Percentiles rank a stretch among this genome's conserved stretches.
Conservation (phyloP, 805 yeast genomes). For the Starmerella tilneyi region DNA sequence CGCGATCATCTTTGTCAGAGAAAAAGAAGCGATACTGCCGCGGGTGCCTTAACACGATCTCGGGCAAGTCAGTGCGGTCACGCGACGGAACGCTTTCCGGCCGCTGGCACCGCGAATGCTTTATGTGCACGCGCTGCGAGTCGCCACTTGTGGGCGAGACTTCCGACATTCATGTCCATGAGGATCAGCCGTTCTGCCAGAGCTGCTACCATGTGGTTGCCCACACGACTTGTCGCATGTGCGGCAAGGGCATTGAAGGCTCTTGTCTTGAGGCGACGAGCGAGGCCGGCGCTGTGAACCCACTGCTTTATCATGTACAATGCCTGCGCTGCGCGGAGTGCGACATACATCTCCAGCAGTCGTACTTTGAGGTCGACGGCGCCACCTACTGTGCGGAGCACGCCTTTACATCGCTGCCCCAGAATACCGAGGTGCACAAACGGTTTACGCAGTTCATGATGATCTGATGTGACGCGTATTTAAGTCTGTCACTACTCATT, state of each 20-base stretch:
- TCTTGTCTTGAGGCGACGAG: conserved; percentile 58
- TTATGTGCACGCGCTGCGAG: conserved; percentile 59
- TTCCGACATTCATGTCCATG: conserved; percentile 48
- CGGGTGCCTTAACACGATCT: conserved; percentile 48
- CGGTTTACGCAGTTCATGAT: conserved; percentile 29
- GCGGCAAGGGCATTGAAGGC: conserved; percentile 77
- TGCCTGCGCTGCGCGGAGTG: conserved; percentile 68
- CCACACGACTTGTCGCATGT: conserved; percentile 60
- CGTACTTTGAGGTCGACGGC: conserved; percentile 31
- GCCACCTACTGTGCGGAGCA: conserved; percentile 32
- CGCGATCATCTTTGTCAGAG: background rate
- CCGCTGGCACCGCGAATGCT: conserved; percentile 88
- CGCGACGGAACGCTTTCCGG: conserved; percentile 57
- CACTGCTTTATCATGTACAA: conserved; percentile 60
- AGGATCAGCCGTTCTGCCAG: conserved; percentile 75
- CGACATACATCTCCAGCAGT: conserved; percentile 26
- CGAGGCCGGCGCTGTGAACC: conserved; percentile 35
- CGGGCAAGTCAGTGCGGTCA: conserved; percentile 65
- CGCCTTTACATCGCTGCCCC: conserved; percentile 26
- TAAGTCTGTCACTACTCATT: no score
- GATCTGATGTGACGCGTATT: conserved; percentile 19
- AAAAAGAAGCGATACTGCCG: conserved; percentile 43
- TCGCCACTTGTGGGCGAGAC: conserved; percentile 23
- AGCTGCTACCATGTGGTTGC: conserved; percentile 65
- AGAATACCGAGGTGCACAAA: conserved; percentile 23